Evolutionary conservation across 768 basidiomycete species (phyloP).

Genomic region (Boletellus emodensis): DNA sequence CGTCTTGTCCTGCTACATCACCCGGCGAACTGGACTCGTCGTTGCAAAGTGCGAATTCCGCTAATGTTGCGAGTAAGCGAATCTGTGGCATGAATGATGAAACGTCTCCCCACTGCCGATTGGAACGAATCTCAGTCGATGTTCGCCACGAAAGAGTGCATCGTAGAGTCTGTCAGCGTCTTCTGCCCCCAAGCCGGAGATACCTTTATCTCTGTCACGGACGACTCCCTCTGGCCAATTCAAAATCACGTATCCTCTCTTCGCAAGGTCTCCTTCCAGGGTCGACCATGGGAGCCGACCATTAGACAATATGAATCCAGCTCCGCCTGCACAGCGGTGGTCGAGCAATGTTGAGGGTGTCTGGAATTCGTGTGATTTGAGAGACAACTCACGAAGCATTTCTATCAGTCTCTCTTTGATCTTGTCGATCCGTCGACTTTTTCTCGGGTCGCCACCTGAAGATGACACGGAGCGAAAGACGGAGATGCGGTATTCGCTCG

Average conservation of each 20-base stretch:
- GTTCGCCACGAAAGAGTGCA: conserved; percentile 3
- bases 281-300: conserved; percentile 12
- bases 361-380: too few relatives aligned
- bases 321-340: background rate
- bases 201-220: conserved; percentile 5
- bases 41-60: too few relatives aligned
- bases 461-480: background rate
- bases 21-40: too few relatives aligned
- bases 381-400: conserved; percentile 8
- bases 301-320: background rate
- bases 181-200: conserved; percentile 2
- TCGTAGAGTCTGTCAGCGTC: conserved; percentile 7
- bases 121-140: conserved; percentile 2
- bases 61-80: background rate
- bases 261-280: conserved; percentile 3
- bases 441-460: background rate
- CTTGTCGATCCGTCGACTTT: background rate
- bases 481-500: background rate
- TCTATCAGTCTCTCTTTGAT: conserved; percentile 3
- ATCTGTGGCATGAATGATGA: conserved; percentile 4
- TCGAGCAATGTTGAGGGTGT: background rate
- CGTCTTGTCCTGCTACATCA: too few relatives aligned
- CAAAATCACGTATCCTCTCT: conserved; percentile 1
- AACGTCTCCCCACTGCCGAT: too few relatives aligned
- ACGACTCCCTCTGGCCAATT: conserved; percentile 7